Conservation (phyloP, 805 yeast genomes). For the Ogataea kodamae region DNA sequence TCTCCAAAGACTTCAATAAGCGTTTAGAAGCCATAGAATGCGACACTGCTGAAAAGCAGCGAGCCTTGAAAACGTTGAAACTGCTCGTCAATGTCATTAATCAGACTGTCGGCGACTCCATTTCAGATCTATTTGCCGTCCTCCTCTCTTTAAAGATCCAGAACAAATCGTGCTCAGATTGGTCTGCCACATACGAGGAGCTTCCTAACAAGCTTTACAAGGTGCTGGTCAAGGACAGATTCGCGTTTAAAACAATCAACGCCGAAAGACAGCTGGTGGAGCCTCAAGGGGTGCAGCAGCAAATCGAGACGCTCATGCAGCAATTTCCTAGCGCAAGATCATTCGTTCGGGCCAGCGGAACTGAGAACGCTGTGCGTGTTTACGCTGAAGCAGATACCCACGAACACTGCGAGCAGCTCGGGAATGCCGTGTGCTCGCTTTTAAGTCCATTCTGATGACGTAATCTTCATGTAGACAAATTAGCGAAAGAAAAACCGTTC, state of each 20-base stretch:
- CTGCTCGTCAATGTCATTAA: conserved; percentile 72
- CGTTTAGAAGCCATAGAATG: conserved; percentile 38
- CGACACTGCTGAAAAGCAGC: conserved; percentile 40
- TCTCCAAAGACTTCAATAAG: conserved; percentile 51
- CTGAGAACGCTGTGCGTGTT: conserved; percentile 95
- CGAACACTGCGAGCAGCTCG: conserved; percentile 46
- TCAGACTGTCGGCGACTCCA: conserved; percentile 98
- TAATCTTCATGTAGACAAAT: no score
- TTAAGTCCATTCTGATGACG: conserved; percentile 24
- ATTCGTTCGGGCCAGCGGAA: conserved; percentile 95
- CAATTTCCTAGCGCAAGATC: conserved; percentile 66
- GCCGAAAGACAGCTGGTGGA: conserved; percentile 80
- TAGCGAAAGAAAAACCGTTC: no score
- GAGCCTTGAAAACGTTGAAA: conserved; percentile 52
- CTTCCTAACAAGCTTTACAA: conserved; percentile 83
- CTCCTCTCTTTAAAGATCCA: conserved; percentile 56
- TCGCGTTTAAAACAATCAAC: conserved; percentile 75
- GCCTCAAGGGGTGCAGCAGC: conserved; percentile 73
- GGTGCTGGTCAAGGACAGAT: conserved; percentile 79
- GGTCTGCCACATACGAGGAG: conserved; percentile 79
- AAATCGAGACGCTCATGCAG: conserved; percentile 63
- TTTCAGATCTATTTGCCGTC: conserved; percentile 84
- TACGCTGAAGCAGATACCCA: conserved; percentile 79
- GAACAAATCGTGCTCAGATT: conserved; percentile 48
- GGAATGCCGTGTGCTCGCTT: conserved; percentile 37